Evolutionary conservation across 2,329 filamentous ascomycete species (phyloP).

Genomic region (Periconia sp.): DNA sequence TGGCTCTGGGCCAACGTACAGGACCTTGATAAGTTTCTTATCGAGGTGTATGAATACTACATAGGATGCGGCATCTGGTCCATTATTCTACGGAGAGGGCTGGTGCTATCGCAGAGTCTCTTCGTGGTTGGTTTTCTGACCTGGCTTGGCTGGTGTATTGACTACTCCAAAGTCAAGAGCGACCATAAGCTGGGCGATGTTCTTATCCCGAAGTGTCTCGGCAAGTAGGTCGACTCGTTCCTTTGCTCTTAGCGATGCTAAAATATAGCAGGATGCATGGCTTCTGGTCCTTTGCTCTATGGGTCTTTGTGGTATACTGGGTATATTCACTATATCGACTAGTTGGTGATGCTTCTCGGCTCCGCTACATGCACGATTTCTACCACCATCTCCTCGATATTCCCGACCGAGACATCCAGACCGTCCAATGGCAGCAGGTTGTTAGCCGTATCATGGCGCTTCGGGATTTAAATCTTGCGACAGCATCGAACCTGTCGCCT

Average conservation of each 20-base stretch:
- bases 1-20: conserved; percentile 94
- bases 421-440: conserved; percentile 90
- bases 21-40: conserved; percentile 88
- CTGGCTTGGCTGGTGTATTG: conserved; percentile 83
- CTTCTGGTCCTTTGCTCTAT: conserved; percentile 77
- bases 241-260: too few relatives aligned
- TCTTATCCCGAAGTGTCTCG: conserved; percentile 76
- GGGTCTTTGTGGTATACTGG: conserved; percentile 86
- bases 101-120: conserved; percentile 79
- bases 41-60: conserved; percentile 86
- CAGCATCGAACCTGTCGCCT: conserved; percentile 67
- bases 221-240: conserved; percentile 33
- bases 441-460: conserved; percentile 84
- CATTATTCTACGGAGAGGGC: conserved; percentile 72
- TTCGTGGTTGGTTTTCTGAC: conserved; percentile 85
- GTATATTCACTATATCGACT: conserved; percentile 79
- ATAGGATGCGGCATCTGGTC: conserved; percentile 83
- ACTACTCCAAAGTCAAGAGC: conserved; percentile 74
- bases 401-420: conserved; percentile 86
- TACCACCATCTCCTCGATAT: conserved; percentile 83
- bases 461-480: conserved; percentile 85
- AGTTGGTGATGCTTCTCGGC: conserved; percentile 72
- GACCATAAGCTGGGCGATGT: conserved; percentile 68
- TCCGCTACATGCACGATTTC: conserved; percentile 83
- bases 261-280: conserved; percentile 68